Conservation (phyloP, 2,329 filamentous ascomycete species). For the Cladorrhinum sp. region DNA sequence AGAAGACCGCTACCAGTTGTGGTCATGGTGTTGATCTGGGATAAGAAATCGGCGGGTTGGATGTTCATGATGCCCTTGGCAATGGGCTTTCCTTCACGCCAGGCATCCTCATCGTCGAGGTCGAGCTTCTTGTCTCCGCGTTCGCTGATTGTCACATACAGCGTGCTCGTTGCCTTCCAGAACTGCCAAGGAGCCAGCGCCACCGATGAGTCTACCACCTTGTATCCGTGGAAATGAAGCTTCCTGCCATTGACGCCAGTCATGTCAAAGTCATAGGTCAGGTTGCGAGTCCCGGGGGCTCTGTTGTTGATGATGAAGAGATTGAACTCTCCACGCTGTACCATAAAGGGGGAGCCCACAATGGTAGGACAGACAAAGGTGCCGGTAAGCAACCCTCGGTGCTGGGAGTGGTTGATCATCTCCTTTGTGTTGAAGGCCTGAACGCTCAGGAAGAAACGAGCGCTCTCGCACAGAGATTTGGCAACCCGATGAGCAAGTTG, state of each 20-base stretch:
- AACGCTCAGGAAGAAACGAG: conserved; percentile 58
- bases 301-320: conserved; percentile 53
- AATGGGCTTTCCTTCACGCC: conserved; percentile 44
- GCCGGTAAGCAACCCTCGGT: conserved; percentile 54
- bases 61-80: conserved; percentile 60
- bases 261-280: conserved; percentile 63
- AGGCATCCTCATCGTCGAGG: conserved; percentile 37
- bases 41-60: conserved; percentile 49
- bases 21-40: conserved; percentile 52
- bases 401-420: conserved; percentile 46
- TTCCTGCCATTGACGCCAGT: conserved; percentile 48
- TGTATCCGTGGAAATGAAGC: conserved; percentile 60
- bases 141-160: conserved; percentile 59
- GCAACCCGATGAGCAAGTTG: conserved; percentile 51
- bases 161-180: conserved; percentile 60
- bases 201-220: conserved; percentile 58
- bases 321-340: conserved; percentile 55
- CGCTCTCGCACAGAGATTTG: conserved; percentile 52
- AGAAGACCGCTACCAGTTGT: conserved; percentile 47
- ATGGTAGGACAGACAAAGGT: conserved; percentile 56
- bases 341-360: conserved; percentile 57
- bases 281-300: conserved; percentile 54
- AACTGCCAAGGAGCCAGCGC: conserved; percentile 55
- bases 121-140: conserved; percentile 26
- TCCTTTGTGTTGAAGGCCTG: conserved; percentile 52